phyloP scores from a whole-genome alignment of 495 filamentous ascomycete species.

The Saxophila tyrrhenica region DNA sequence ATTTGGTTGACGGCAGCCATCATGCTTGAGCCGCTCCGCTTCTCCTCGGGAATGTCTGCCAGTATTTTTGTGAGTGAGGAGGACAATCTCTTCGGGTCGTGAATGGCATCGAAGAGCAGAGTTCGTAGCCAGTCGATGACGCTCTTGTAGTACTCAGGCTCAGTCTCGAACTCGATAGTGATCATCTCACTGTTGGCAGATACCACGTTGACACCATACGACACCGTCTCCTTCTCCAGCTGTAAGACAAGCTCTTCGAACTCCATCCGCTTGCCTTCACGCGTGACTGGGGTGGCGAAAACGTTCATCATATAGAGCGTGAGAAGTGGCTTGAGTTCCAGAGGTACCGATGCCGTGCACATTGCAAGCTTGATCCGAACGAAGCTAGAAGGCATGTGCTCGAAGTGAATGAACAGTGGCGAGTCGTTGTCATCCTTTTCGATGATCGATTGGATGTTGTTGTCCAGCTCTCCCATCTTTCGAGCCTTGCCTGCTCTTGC shows the following conservation, averaged over 20 bases:
- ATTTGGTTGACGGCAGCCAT: conserved; percentile 63
- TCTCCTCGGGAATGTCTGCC: conserved; percentile 85
- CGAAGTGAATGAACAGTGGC: conserved; percentile 92
- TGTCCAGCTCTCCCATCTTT: conserved; percentile 52
- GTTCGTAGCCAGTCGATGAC: conserved; percentile 76
- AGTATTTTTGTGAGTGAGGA: conserved; percentile 79
- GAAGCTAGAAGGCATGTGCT: conserved; percentile 83
- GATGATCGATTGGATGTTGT: conserved; percentile 62
- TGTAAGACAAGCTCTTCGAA: conserved; percentile 88
- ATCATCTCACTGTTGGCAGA: conserved; percentile 68
- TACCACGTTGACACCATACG: conserved; percentile 59
- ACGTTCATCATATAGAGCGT: conserved; percentile 80
- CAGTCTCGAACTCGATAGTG: conserved; percentile 69
- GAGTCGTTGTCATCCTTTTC: conserved; percentile 52
- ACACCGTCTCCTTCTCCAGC: conserved; percentile 81
- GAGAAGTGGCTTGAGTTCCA: conserved; percentile 67
- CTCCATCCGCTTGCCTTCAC: conserved; percentile 63
- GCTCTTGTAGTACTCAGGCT: conserved; percentile 73
- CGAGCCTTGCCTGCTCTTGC: conserved; percentile 74
- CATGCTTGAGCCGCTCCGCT: conserved; percentile 75
- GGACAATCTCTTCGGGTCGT: conserved; percentile 67
- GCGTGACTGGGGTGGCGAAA: conserved; percentile 78
- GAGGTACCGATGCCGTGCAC: conserved; percentile 60
- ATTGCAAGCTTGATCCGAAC: conserved; percentile 69
- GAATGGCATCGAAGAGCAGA: conserved; percentile 78